Evolutionary conservation across 1,139 yeast species (phyloP), one percentile per base, ranked within the genome.

Genomic region (Candida sojae): DNA sequence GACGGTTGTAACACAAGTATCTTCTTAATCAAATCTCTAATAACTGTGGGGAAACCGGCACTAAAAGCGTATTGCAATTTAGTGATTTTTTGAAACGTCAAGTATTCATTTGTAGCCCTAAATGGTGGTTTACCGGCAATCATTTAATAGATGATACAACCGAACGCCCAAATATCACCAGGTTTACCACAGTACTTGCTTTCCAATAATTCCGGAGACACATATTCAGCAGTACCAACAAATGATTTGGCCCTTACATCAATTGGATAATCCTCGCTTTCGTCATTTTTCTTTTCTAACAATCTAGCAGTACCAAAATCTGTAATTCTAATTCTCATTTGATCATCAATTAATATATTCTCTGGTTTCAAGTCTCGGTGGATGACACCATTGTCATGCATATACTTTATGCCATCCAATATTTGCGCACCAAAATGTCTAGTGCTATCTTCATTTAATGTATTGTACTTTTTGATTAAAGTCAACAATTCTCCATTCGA

Each of bases 401-500:
- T 85, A 62, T 80, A 86, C 56, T 75, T 75, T 23, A 84, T 77
- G 2, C 88, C 87, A 59, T 83, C 88, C 29, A 84, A 69, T 32
- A 84, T 71, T 58, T 84, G 89, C 8, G 78, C 79, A 53, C 84
- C 80, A 57, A 82, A 86, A 62, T 90, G 91, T 53, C 84, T 78
- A 10, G 95, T 79, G 60, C 96, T 83, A 4, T 76, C 79, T 62
- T 91, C 96, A 61, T 85, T 88, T 40, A 93, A 73, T 0, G 95
- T 83, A 6, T 91, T 92, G 59, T 86, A 73, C 57, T 83, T 82
- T 60, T 92, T 88, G 53, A 93, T 83, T 53, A 92, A 73, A 2
- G 91, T 79, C 47, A 95, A 74, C 37, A 93, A 72, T 66, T 93
- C 99, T 7, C 99, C 99, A 57, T 90, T 88, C 39, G 96, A 80